phyloP scores from a whole-genome alignment of 73 alveolate species.

The Paramecium sonneborni region DNA sequence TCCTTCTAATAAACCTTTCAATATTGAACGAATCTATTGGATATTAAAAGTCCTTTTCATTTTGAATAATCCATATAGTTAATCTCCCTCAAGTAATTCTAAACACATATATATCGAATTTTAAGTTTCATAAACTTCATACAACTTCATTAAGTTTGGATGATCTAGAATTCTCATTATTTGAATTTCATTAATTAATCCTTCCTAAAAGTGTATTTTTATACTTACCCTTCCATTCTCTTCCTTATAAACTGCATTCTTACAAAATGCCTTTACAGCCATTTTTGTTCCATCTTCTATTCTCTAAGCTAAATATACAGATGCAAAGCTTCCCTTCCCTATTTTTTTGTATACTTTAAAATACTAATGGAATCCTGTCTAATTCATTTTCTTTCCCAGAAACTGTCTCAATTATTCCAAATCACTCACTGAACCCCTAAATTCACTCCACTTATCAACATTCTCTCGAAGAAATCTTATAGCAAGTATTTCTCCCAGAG shows the following conservation, averaged over 20 bases:
- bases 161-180: slow-evolving; percentile 59
- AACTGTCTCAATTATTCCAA: not conserved
- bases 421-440: not conserved
- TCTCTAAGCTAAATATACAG: slow-evolving; percentile 62
- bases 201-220: slow-evolving; percentile 27
- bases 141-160: slow-evolving; percentile 61
- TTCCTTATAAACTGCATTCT: slow-evolving; percentile 55
- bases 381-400: not conserved
- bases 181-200: slow-evolving; percentile 63
- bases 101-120: slow-evolving; percentile 55
- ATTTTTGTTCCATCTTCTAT: slow-evolving; percentile 57
- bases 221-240: slow-evolving; percentile 65
- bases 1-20: slow-evolving; percentile 19
- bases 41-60: slow-evolving; percentile 36
- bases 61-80: slow-evolving; percentile 30
- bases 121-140: slow-evolving; percentile 65
- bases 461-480: not conserved
- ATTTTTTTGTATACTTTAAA: slow-evolving; percentile 58
- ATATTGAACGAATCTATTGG: not conserved
- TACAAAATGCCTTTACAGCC: slow-evolving; percentile 67
- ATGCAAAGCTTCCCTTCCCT: slow-evolving; percentile 68
- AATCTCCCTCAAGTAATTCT: slow-evolving; percentile 58
- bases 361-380: slow-evolving; percentile 57
- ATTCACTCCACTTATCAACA: not conserved
- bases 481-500: slow-evolving; percentile 28